Evolutionary conservation across 306 rosid genomes (phyloP).

Genomic region (Hippophae gyantsensis): DNA sequence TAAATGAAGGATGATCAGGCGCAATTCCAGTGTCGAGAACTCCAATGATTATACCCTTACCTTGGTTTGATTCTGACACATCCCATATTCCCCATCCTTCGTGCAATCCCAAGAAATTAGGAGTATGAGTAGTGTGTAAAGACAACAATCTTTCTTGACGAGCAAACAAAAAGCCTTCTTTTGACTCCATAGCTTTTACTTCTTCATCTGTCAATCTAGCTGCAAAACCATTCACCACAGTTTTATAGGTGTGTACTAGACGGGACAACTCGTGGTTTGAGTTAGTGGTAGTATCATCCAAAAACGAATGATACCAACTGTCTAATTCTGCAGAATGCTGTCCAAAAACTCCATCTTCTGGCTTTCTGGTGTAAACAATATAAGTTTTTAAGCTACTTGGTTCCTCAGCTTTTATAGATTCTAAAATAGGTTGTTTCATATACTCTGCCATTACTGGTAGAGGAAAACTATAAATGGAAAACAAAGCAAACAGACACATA

Average conservation of each 20-base stretch:
- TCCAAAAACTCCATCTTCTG: slow-evolving; percentile 13
- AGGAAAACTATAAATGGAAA: slow-evolving; percentile 17
- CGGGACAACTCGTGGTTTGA: slow-evolving; percentile 12
- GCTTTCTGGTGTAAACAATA: slow-evolving; percentile 49
- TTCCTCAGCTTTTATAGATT: not conserved
- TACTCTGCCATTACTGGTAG: slow-evolving; percentile 2
- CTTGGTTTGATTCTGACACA: slow-evolving; percentile 34
- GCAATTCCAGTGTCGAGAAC: slow-evolving; percentile 43
- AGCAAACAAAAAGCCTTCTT: slow-evolving; percentile 44
- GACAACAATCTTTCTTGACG: slow-evolving; percentile 22
- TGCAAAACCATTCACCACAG: slow-evolving; percentile 54
- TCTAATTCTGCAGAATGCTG: slow-evolving; percentile 24
- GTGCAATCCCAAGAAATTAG: slow-evolving; percentile 45
- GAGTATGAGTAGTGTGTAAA: slow-evolving; percentile 49
- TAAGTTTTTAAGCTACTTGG: slow-evolving; percentile 23
- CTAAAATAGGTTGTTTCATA: no score
- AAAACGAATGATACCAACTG: slow-evolving; percentile 50
- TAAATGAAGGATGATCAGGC: slow-evolving; percentile 48
- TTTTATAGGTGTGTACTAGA: slow-evolving; percentile 31
- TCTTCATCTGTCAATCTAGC: slow-evolving; percentile 49
- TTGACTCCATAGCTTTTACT: slow-evolving; percentile 25
- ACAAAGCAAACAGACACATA: slow-evolving; percentile 20
- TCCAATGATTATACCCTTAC: slow-evolving; percentile 60
- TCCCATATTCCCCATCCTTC: slow-evolving; percentile 34
- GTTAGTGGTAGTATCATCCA: slow-evolving; percentile 29